Evolutionary conservation across 441 rosid genomes (phyloP).

Genomic region (Geranium incanum): DNA sequence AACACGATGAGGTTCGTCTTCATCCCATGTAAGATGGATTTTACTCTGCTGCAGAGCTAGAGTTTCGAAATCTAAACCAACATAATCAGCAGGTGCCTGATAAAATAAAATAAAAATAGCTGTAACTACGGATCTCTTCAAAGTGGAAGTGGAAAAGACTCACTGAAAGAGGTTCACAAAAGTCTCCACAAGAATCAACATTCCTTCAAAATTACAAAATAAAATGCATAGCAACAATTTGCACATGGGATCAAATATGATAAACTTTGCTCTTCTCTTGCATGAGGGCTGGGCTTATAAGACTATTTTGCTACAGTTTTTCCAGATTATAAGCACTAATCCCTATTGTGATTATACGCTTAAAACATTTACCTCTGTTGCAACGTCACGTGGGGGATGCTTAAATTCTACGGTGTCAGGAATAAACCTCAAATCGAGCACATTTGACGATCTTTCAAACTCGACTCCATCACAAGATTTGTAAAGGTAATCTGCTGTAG

Average conservation of each 20-base stretch:
- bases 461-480: constrained; percentile 78
- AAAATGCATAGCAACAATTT: not conserved
- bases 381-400: constrained; percentile 77
- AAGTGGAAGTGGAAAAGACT: not conserved
- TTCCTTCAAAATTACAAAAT: constrained; percentile 9
- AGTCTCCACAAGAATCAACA: not conserved
- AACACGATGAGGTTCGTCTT: constrained; percentile 84
- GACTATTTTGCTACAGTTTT: not conserved
- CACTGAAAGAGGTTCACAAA: not conserved
- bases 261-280: not conserved
- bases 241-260: not conserved
- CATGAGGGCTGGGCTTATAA: not conserved
- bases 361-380: constrained; percentile 55
- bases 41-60: constrained; percentile 77
- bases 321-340: not conserved
- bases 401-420: constrained; percentile 87
- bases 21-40: constrained; percentile 78
- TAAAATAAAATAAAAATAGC: constrained; percentile 12
- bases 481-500: constrained; percentile 76
- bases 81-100: constrained; percentile 66
- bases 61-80: constrained; percentile 65
- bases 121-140: constrained; percentile 4
- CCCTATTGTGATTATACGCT: not conserved
- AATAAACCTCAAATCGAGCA: constrained; percentile 83
- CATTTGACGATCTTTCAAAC: constrained; percentile 90